Evolutionary conservation across 1,284 basidiomycete species (phyloP), one percentile per base, ranked within the genome.

Genomic region (Rhodofomes roseus): DNA sequence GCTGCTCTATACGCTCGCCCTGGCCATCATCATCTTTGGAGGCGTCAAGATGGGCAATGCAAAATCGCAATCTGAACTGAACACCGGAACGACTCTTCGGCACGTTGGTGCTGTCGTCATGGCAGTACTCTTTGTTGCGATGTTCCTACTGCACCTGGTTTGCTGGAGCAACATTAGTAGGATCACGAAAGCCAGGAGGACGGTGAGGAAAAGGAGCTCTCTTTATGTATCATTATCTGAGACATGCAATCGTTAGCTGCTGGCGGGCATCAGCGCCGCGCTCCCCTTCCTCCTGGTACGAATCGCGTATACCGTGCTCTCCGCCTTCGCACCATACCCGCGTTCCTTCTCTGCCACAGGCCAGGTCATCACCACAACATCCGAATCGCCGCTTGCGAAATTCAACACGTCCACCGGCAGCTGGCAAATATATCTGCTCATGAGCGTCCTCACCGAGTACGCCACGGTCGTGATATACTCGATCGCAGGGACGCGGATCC

Each of bases 281-380:
- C 70, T 88, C 16, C 85, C 85, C 14, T 82, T 87, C 71, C 74
- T 89, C 41, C 80, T 77, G 12, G 77, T 82, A 36, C 83, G 87
- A 40, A 74, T 82, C 40, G 74, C 83, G 7, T 85, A 85, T 66
- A 73, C 75, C 36, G 70, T 85, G 36, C 75, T 89, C 46, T 75
- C 80, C 44, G 78, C 81, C 7, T 86, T 77, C 69, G 61, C 67
- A 11, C 68, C 70, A 1, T 25, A 53, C 9, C 40, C 52, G 29
- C 14, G 57, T 37, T 31, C 41, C 22, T 53, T 67, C 55, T 41
- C 22, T 52, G 37, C 56, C 18, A 46, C 64, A 29, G 66, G 64
- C 8, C n/a, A 61, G 2, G 41, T 56, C 22, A 60, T 56, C 4
- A 41, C 39, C 18, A 34, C 50, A 20, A n/a, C 60, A 23, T 61